These are phyloP conservation scores for Moniliella sp. DNA, from an alignment of 1,284 basidiomycete genomes.

Conservation along the genomic window DNA sequence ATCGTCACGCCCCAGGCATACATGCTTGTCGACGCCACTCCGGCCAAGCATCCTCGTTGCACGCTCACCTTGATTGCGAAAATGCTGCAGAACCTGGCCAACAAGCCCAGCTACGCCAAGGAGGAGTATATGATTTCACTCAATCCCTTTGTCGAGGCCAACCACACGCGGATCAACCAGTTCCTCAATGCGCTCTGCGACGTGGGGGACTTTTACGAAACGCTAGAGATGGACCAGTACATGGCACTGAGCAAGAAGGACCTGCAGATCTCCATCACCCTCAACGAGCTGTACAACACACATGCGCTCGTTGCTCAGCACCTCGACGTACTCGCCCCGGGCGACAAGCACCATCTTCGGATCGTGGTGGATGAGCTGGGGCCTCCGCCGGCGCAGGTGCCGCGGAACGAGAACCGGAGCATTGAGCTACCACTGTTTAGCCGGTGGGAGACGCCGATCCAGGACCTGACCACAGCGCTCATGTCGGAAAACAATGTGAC, in stretches of 20 bases:
- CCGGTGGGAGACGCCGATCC: conserved; percentile 96
- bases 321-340: conserved; percentile 77
- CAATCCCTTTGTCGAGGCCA: conserved; percentile 92
- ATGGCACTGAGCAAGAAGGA: conserved; percentile 99
- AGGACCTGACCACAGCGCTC: conserved; percentile 81
- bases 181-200: conserved; percentile 92
- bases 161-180: conserved; percentile 85
- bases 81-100: conserved; percentile 96
- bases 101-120: conserved; percentile 92
- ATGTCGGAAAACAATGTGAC: conserved; percentile 85
- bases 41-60: conserved; percentile 82
- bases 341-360: conserved; percentile 86
- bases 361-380: conserved; percentile 89
- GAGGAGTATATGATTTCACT: conserved; percentile 95
- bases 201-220: conserved; percentile 96
- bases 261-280: conserved; percentile 82
- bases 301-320: conserved; percentile 84
- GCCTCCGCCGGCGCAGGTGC: conserved; percentile 70
- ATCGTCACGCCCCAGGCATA: conserved; percentile 98
- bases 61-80: conserved; percentile 94
- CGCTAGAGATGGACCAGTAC: conserved; percentile 98
- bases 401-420: conserved; percentile 85
- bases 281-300: conserved; percentile 96
- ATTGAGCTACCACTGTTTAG: conserved; percentile 80
- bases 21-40: conserved; percentile 91